Percentiles rank a stretch among this genome's conserved stretches.
phyloP scores from a whole-genome alignment of 2,329 filamentous ascomycete genomes.

The Scedosporium dehoogii region DNA sequence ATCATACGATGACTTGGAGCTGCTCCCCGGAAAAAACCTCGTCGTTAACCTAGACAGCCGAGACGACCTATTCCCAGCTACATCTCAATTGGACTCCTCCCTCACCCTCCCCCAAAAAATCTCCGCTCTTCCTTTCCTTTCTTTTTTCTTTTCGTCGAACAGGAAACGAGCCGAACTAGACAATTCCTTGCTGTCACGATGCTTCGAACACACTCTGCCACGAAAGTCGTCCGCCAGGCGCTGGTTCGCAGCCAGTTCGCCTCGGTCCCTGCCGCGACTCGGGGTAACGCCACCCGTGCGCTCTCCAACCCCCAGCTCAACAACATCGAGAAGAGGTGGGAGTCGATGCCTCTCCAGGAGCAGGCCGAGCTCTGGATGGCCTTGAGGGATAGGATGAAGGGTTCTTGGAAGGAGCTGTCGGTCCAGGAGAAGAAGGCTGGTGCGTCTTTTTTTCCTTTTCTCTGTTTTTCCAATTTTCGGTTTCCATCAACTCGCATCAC shows the following conservation, averaged over 20 bases:
- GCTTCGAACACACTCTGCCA: slow-evolving; percentile 41
- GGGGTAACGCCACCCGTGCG: slow-evolving; percentile 66
- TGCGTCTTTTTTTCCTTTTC: slow-evolving; percentile 42
- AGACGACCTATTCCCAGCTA: slow-evolving; percentile 18
- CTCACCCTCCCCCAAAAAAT: neutral
- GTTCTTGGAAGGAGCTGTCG: slow-evolving; percentile 90
- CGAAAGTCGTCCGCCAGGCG: slow-evolving; percentile 42
- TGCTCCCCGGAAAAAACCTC: slow-evolving; percentile 5
- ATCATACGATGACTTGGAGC: slow-evolving; percentile 6
- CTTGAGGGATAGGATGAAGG: slow-evolving; percentile 97
- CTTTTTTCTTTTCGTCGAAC: neutral
- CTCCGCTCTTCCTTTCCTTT: neutral
- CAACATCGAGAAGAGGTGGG: slow-evolving; percentile 99
- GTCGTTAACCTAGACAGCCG: neutral
- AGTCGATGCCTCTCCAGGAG: slow-evolving; percentile 94
- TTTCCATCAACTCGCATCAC: slow-evolving; percentile 6
- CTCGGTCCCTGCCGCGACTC: slow-evolving; percentile 34
- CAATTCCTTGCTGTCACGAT: slow-evolving; percentile 24
- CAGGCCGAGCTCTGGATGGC: slow-evolving; percentile 99
- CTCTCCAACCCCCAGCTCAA: slow-evolving; percentile 96
- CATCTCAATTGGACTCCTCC: slow-evolving; percentile 12
- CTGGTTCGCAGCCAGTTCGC: slow-evolving; percentile 32
- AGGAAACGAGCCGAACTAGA: slow-evolving; percentile 1
- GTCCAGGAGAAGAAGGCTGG: slow-evolving; percentile 98
- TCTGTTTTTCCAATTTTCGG: slow-evolving; percentile 1